Evolutionary conservation across 1,139 yeast genomes (phyloP).

Genomic region (Petasospora rhodanensis): DNA sequence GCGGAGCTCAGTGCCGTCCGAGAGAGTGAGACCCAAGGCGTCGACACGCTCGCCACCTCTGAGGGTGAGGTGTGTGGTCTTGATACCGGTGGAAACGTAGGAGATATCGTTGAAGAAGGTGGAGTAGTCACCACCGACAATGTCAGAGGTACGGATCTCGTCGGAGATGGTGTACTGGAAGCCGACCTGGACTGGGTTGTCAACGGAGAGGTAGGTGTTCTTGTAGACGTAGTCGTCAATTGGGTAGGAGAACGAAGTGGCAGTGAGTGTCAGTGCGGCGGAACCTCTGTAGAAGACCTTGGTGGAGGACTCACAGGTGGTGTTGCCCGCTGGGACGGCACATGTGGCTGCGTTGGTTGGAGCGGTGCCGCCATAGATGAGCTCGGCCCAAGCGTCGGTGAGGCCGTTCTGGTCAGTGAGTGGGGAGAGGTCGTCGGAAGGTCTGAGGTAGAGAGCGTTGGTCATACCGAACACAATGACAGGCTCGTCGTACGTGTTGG

Average conservation of each 20-base stretch:
- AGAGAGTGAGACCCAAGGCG: constrained; percentile 7
- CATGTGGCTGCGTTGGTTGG: constrained; percentile 7
- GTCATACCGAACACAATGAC: constrained; percentile 10
- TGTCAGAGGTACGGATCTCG: constrained; percentile 3
- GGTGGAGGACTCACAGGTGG: constrained; percentile 8
- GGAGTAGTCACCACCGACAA: constrained; percentile 7
- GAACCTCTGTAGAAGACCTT: constrained; percentile 11
- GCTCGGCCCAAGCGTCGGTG: constrained; percentile 9
- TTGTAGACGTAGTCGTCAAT: constrained; percentile 5
- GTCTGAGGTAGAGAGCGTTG: constrained; percentile 9
- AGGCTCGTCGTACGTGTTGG: constrained; percentile 6
- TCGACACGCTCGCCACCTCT: constrained; percentile 8
- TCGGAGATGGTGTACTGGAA: constrained; percentile 6
- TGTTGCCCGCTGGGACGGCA: constrained; percentile 3
- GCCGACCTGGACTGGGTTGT: constrained; percentile 8
- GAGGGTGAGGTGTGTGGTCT: constrained; percentile 2
- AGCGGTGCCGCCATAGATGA: constrained; percentile 3
- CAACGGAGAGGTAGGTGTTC: constrained; percentile 7
- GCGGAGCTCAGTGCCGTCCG: constrained; percentile 4
- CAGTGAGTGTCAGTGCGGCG: constrained; percentile 2
- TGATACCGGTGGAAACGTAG: constrained; percentile 2
- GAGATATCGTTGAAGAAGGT: constrained; percentile 8
- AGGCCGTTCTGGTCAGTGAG: constrained; percentile 5
- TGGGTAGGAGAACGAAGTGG: constrained; percentile 6
- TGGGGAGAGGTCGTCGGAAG: constrained; percentile 4